These are phyloP conservation scores for Cytospora schulzeri DNA, from an alignment of 2,329 filamentous ascomycete species.

Conservation along the genomic window DNA sequence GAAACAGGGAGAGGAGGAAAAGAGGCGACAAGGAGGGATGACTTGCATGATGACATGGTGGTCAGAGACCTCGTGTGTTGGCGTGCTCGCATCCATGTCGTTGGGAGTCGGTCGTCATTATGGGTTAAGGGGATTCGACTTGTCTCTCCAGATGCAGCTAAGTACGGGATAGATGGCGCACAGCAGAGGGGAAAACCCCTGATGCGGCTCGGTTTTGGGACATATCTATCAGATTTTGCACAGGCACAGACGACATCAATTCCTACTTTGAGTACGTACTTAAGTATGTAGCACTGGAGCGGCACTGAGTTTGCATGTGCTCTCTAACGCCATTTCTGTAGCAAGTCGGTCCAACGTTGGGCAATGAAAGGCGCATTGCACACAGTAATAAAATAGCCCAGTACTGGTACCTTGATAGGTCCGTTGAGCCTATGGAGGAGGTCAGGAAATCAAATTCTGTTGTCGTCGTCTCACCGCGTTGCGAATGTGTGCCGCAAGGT, in stretches of 20 bases:
- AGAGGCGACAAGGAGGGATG: neutral
- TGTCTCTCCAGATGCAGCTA: neutral
- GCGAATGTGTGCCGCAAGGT: neutral
- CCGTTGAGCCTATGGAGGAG: neutral
- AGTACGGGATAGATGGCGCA: neutral
- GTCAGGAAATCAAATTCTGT: neutral
- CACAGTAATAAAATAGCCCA: no score
- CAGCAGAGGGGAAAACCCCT: neutral
- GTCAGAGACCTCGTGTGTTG: neutral
- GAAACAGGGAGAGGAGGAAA: neutral
- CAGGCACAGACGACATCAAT: neutral
- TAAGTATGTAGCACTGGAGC: neutral
- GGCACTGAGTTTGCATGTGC: neutral
- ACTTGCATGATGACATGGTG: neutral
- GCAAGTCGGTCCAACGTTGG: neutral
- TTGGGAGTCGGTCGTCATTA: neutral
- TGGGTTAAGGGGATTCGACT: no score
- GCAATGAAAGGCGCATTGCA: neutral
- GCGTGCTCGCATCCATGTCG: neutral
- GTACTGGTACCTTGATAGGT: neutral
- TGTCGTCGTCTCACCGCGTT: neutral
- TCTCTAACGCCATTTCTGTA: neutral
- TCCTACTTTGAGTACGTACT: neutral
- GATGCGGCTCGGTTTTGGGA: neutral
- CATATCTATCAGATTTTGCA: neutral